Evolutionary conservation across 176 grass and related monocot species (phyloP).

Genomic region (Otatea glauca): DNA sequence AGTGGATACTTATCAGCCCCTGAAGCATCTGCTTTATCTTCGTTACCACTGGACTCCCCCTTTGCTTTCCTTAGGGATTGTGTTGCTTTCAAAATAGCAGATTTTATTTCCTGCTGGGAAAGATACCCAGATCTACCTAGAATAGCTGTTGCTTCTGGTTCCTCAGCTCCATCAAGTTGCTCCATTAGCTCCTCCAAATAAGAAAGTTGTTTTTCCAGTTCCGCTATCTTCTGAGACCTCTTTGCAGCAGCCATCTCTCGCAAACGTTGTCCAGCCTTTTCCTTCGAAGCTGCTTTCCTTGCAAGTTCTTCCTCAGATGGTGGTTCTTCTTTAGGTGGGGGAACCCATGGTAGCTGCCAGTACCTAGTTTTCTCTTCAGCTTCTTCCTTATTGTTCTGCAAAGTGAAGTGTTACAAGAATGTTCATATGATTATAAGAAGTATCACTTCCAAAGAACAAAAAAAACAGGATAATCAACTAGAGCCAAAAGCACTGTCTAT

Average conservation of each 20-base stretch:
- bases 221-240: constrained; percentile 76
- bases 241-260: constrained; percentile 93
- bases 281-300: constrained; percentile 88
- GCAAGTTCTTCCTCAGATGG: constrained; percentile 97
- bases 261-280: constrained; percentile 90
- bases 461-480: background rate
- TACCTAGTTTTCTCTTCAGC: constrained; percentile 90
- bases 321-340: constrained; percentile 79
- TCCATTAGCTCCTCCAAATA: constrained; percentile 70
- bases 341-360: constrained; percentile 98
- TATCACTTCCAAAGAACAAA: constrained; percentile 14
- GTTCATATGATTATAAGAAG: constrained; percentile 26
- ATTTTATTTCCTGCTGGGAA: constrained; percentile 92
- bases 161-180: constrained; percentile 76
- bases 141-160: constrained; percentile 66
- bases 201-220: constrained; percentile 70
- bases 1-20: constrained; percentile 84
- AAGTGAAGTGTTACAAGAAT: constrained; percentile 37
- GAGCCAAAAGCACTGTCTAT: constrained; percentile 18
- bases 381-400: constrained; percentile 87
- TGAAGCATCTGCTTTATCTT: constrained; percentile 66
- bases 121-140: constrained; percentile 62
- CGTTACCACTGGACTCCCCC: constrained; percentile 73
- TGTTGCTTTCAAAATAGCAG: constrained; percentile 62
- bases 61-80: constrained; percentile 90